phyloP scores from a whole-genome alignment of 2,329 filamentous ascomycete genomes.

The Diatrype stigma region DNA sequence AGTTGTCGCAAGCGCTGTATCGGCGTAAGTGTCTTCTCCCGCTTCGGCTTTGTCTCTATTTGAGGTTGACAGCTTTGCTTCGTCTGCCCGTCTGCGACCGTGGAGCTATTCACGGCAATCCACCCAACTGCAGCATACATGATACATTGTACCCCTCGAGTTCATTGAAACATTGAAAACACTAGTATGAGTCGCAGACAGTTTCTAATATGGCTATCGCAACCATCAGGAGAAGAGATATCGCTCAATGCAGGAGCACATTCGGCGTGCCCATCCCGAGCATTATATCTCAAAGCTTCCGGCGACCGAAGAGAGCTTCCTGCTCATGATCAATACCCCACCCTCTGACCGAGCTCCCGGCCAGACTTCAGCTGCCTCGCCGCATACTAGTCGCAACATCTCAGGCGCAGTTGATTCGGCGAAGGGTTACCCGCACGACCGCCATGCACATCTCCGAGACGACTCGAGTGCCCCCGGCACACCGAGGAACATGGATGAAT shows the following conservation, averaged over 20 bases:
- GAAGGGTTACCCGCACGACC: conserved; percentile 56
- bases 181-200: no score
- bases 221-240: conserved; percentile 78
- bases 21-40: conserved; percentile 68
- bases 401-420: conserved; percentile 11
- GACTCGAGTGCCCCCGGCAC: conserved; percentile 64
- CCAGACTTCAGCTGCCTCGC: conserved; percentile 29
- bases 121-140: no score
- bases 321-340: conserved; percentile 90
- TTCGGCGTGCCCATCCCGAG: conserved; percentile 91
- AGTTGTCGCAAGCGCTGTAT: conserved; percentile 96
- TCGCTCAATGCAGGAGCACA: conserved; percentile 99
- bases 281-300: conserved; percentile 98
- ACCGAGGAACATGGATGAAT: conserved; percentile 66
- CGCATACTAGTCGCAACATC: conserved; percentile 17
- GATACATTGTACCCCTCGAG: no score
- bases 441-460: conserved; percentile 64
- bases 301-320: conserved; percentile 95
- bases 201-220: conserved; percentile 17
- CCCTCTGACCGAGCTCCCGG: conserved; percentile 65
- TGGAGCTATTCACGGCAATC: conserved; percentile 4
- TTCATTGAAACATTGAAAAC: no score
- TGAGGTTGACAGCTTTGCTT: conserved; percentile 5
- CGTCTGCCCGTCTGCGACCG: conserved; percentile 1
- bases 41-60: conserved; percentile 2